These are phyloP conservation scores for Amanita exitialis DNA, from an alignment of 768 basidiomycete genomes.

Conservation along the genomic window DNA sequence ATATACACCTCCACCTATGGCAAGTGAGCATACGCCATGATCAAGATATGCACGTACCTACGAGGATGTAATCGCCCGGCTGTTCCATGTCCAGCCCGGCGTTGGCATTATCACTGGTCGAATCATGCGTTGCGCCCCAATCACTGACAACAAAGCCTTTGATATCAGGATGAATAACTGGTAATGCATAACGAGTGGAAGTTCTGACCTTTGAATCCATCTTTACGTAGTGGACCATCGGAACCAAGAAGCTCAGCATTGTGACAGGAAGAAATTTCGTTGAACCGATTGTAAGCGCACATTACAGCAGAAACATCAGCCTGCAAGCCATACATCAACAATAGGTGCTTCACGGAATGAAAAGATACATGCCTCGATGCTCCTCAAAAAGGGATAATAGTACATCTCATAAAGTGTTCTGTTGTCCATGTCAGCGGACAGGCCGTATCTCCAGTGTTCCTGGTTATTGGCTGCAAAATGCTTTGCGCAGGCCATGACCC, in stretches of 20 bases:
- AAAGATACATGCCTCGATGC: slow-evolving; percentile 28
- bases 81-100: slow-evolving; percentile 43
- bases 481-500: slow-evolving; percentile 42
- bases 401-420: slow-evolving; percentile 36
- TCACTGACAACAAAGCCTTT: slow-evolving; percentile 40
- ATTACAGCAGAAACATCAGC: slow-evolving; percentile 42
- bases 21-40: not conserved
- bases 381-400: slow-evolving; percentile 37
- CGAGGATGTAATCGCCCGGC: slow-evolving; percentile 37
- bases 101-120: slow-evolving; percentile 34
- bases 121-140: slow-evolving; percentile 43
- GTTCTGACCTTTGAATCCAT: slow-evolving; percentile 32
- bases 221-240: slow-evolving; percentile 24
- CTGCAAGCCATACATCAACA: slow-evolving; percentile 13
- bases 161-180: not conserved
- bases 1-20: slow-evolving; percentile 23
- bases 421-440: slow-evolving; percentile 31
- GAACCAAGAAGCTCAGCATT: slow-evolving; percentile 38
- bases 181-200: not conserved
- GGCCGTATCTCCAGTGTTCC: slow-evolving; percentile 27
- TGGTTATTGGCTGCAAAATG: slow-evolving; percentile 30
- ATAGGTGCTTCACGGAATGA: not conserved
- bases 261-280: slow-evolving; percentile 57
- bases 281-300: slow-evolving; percentile 45
- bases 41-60: slow-evolving; percentile 18